phyloP scores from a whole-genome alignment of 176 grass and related monocot species.

The Tuctoria greenei region DNA sequence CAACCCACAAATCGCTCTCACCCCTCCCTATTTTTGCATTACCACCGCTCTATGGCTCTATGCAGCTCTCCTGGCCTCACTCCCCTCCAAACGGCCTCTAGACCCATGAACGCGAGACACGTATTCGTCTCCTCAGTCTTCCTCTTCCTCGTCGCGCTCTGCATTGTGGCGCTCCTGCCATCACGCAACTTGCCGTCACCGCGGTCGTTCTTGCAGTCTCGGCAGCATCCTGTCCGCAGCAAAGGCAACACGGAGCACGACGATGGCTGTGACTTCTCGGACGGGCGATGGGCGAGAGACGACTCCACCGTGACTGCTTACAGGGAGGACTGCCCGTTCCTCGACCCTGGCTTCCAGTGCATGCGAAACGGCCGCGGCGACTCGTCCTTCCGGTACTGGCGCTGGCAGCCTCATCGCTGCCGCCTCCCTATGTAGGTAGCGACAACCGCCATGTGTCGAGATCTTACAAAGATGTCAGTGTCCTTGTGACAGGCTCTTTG shows the following conservation, averaged over 20 bases:
- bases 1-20: constrained; percentile 18
- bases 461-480: not conserved
- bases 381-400: constrained; percentile 41
- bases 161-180: not conserved
- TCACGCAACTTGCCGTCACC: not conserved
- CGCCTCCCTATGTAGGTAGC: constrained; percentile 48
- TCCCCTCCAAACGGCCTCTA: not conserved
- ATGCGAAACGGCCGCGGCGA: constrained; percentile 39
- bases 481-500: not conserved
- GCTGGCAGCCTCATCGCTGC: constrained; percentile 54
- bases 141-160: constrained; percentile 29
- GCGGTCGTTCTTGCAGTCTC: not conserved
- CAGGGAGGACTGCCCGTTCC: constrained; percentile 51
- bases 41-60: not conserved
- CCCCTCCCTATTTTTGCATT: not conserved
- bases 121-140: constrained; percentile 20
- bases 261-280: constrained; percentile 36
- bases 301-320: constrained; percentile 10
- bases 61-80: not conserved
- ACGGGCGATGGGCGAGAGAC: constrained; percentile 56
- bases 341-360: constrained; percentile 74
- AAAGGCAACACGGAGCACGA: not conserved
- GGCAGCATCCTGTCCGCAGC: not conserved
- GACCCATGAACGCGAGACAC: constrained; percentile 35
- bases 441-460: not conserved